phyloP scores from a whole-genome alignment of 176 grass and related monocot genomes.

The Phyllostachys edulis region DNA sequence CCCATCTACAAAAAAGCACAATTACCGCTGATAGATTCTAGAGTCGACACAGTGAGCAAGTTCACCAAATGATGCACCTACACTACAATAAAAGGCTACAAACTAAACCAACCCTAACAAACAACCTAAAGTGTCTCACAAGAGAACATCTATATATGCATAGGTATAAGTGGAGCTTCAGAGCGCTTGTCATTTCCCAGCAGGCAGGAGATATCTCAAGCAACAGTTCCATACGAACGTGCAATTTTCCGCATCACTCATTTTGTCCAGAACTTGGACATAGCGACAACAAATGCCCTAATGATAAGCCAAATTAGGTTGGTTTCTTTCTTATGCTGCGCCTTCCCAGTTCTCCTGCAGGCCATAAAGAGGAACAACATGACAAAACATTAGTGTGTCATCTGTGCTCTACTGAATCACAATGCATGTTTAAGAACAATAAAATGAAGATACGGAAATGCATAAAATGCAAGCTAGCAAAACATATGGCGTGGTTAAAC shows the following conservation, averaged over 20 bases:
- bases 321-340: constrained; percentile 31
- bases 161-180: constrained; percentile 21
- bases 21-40: constrained; percentile 8
- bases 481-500: background rate
- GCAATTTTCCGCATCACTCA: constrained; percentile 14
- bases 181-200: background rate
- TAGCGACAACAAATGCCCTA: constrained; percentile 53
- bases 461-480: background rate
- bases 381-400: background rate
- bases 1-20: background rate
- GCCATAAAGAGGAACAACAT: background rate
- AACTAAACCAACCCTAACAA: constrained; percentile 1
- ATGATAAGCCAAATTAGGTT: constrained; percentile 61
- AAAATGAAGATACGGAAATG: background rate
- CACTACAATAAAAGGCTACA: constrained; percentile 7
- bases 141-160: constrained; percentile 4
- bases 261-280: constrained; percentile 56
- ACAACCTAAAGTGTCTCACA: background rate
- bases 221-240: background rate
- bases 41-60: background rate
- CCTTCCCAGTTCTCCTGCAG: constrained; percentile 42
- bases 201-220: background rate
- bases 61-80: constrained; percentile 23
- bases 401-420: background rate
- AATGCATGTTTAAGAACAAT: background rate